Conservation (phyloP, 495 filamentous ascomycete species). For the Paragyromitra xinjiangensis region DNA sequence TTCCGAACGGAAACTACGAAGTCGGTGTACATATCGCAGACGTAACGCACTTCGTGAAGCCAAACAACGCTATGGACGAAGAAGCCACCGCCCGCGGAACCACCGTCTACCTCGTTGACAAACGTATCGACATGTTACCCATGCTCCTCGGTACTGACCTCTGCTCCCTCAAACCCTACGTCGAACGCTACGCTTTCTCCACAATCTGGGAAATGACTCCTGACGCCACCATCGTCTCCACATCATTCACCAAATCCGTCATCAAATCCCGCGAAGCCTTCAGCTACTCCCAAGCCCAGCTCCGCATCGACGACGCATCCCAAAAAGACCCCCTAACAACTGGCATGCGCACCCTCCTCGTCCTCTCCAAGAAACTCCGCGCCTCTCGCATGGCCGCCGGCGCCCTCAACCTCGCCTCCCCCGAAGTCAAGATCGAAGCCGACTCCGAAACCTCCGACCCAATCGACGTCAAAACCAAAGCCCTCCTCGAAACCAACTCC, state of each 20-base stretch:
- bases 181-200: slow-evolving; percentile 97
- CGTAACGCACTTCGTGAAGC: slow-evolving; percentile 97
- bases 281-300: slow-evolving; percentile 94
- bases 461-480: slow-evolving; percentile 93
- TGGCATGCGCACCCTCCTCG: slow-evolving; percentile 86
- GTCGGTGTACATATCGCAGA: slow-evolving; percentile 99
- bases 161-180: slow-evolving; percentile 95
- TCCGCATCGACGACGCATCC: slow-evolving; percentile 81
- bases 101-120: slow-evolving; percentile 97
- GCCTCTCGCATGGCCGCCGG: slow-evolving; percentile 96
- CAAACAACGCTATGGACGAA: slow-evolving; percentile 94
- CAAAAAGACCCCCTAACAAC: slow-evolving; percentile 86
- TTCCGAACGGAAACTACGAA: slow-evolving; percentile 94
- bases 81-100: slow-evolving; percentile 94
- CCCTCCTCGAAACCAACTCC: slow-evolving; percentile 93
- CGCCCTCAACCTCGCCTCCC: slow-evolving; percentile 91
- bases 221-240: slow-evolving; percentile 81
- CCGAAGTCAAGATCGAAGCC: slow-evolving; percentile 91
- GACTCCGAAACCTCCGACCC: slow-evolving; percentile 96
- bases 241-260: slow-evolving; percentile 92
- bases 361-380: slow-evolving; percentile 90
- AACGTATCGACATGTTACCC: slow-evolving; percentile 98
- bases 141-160: slow-evolving; percentile 94
- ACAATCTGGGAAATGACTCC: slow-evolving; percentile 90
- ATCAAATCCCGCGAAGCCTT: slow-evolving; percentile 98